Conservation (phyloP, 225 moss, liverwort and hornwort species). For the Sphagnum tenellum region DNA sequence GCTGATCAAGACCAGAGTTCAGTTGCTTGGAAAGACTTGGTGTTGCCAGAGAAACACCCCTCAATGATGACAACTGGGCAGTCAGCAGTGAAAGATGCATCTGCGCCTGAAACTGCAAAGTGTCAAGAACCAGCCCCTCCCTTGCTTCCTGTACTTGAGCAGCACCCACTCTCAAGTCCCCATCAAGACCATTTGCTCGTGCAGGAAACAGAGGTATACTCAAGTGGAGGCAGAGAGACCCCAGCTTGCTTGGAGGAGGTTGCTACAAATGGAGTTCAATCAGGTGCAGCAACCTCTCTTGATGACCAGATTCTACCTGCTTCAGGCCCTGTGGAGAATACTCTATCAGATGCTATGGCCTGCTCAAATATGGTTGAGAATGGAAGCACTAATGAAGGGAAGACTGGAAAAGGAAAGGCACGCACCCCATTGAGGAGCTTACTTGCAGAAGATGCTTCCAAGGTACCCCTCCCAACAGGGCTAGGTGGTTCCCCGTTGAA, state of each 20-base stretch:
- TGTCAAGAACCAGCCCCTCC: conserved; percentile 11
- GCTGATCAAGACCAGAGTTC: too few species aligned
- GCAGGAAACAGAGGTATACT: conserved; percentile 47
- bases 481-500: too few species aligned
- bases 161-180: conserved; percentile 38
- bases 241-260: conserved; percentile 17
- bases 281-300: conserved; percentile 6
- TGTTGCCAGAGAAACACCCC: neutral
- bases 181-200: conserved; percentile 45
- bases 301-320: conserved; percentile 46
- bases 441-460: conserved; percentile 30
- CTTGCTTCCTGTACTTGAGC: conserved; percentile 18
- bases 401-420: conserved; percentile 15
- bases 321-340: conserved; percentile 11
- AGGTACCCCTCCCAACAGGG: too few species aligned
- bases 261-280: neutral
- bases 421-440: conserved; percentile 38
- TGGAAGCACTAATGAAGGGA: conserved; percentile 8
- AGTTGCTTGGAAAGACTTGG: too few species aligned
- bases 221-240: conserved; percentile 36
- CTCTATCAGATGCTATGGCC: conserved; percentile 5
- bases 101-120: conserved; percentile 2
- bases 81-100: neutral
- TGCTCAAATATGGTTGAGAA: conserved; percentile 14
- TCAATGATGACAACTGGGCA: neutral